Conservation (phyloP, 2,329 filamentous ascomycete genomes). For the Nigrospora oryzae region DNA sequence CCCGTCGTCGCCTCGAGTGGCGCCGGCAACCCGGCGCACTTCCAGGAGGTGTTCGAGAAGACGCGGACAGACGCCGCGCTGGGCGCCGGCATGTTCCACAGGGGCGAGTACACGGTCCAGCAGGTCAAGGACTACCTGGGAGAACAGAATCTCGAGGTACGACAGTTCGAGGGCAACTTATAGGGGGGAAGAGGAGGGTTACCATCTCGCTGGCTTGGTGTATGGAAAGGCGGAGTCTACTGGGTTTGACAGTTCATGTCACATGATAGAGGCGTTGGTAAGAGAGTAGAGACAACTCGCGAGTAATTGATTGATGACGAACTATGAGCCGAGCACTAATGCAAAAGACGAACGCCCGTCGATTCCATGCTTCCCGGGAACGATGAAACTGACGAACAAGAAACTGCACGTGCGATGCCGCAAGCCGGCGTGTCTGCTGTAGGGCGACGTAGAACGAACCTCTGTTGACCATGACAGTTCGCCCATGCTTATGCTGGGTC, state of each 20-base stretch:
- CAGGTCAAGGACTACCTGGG: slow-evolving; percentile 83
- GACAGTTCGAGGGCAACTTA: slow-evolving; percentile 61
- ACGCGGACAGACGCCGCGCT: slow-evolving; percentile 87
- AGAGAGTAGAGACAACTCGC: too few species aligned
- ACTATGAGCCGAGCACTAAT: too few species aligned
- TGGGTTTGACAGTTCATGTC: background rate
- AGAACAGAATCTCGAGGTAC: slow-evolving; percentile 65
- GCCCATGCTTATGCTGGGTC: background rate
- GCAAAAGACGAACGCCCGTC: too few species aligned
- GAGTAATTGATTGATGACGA: too few species aligned
- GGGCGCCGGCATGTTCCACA: slow-evolving; percentile 95
- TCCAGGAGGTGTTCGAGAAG: slow-evolving; percentile 79
- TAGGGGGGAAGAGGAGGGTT: slow-evolving; percentile 11
- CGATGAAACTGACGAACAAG: slow-evolving; percentile 1
- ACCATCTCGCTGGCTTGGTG: slow-evolving; percentile 4
- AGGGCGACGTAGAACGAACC: background rate
- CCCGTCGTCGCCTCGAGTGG: slow-evolving; percentile 94
- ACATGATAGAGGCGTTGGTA: too few species aligned
- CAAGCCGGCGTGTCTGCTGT: background rate
- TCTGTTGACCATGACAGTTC: too few species aligned
- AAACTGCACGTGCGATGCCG: slow-evolving; percentile 1
- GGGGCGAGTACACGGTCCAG: slow-evolving; percentile 87
- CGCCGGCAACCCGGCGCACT: slow-evolving; percentile 80
- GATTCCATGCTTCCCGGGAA: background rate
- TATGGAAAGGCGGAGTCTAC: background rate